These are phyloP conservation scores for Kuraishia capsulata DNA, from an alignment of 805 yeast genomes.

Conservation along the genomic window DNA sequence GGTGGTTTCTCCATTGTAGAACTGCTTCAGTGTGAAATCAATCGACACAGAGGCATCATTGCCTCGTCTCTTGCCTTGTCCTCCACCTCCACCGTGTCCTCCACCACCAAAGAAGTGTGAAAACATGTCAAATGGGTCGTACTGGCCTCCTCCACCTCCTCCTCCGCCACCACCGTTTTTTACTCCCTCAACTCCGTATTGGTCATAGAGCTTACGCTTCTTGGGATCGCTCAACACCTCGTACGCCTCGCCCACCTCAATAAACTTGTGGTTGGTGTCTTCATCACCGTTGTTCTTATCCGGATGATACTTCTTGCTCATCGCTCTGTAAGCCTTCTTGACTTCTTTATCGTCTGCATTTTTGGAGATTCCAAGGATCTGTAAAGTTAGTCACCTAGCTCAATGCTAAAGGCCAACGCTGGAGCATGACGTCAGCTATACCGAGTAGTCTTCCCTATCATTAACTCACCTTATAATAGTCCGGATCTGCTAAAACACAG, in stretches of 20 bases:
- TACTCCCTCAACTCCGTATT: constrained; percentile 69
- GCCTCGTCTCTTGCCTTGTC: constrained; percentile 46
- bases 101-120: constrained; percentile 50
- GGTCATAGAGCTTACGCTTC: constrained; percentile 61
- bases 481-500: constrained; percentile 23
- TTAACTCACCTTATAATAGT: constrained; percentile 27
- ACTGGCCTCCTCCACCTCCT: constrained; percentile 24
- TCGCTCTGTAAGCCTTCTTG: constrained; percentile 72
- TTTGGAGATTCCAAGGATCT: constrained; percentile 58
- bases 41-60: constrained; percentile 50
- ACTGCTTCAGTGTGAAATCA: constrained; percentile 50
- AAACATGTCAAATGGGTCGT: constrained; percentile 47
- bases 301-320: constrained; percentile 86
- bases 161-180: constrained; percentile 41
- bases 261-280: constrained; percentile 76
- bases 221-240: constrained; percentile 71
- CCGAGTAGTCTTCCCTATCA: not conserved
- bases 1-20: constrained; percentile 57
- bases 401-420: no score
- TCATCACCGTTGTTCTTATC: constrained; percentile 85
- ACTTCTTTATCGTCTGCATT: constrained; percentile 74
- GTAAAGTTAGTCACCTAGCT: constrained; percentile 36
- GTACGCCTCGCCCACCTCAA: constrained; percentile 90
- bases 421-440: not conserved
- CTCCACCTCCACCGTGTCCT: constrained; percentile 20